Conservation (phyloP, 139 green algal species). For the Chlamydomonas sphaeroides region DNA sequence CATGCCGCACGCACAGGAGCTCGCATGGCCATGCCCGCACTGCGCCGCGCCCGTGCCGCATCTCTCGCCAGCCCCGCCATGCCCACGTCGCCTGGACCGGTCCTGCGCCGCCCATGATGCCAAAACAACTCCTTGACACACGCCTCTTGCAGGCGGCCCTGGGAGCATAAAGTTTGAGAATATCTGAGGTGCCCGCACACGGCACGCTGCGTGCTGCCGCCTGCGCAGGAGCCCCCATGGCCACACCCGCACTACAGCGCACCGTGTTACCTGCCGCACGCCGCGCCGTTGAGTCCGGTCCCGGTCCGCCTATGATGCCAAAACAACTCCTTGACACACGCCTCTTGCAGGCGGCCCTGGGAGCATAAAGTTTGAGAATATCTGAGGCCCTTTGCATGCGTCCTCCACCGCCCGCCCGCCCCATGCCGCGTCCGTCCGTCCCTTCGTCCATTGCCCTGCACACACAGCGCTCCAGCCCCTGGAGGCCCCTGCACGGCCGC, state of each 20-base stretch:
- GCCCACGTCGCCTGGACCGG: too few species aligned
- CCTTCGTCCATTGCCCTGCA: background rate
- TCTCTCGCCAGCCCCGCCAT: too few species aligned
- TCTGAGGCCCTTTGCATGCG: slow-evolving; percentile 61
- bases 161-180: slow-evolving; percentile 40
- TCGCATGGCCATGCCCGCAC: too few species aligned
- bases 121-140: background rate
- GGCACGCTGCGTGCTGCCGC: background rate
- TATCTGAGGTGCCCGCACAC: slow-evolving; percentile 13
- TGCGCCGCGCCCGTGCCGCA: too few species aligned
- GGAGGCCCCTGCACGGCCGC: too few species aligned
- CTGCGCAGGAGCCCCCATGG: too few species aligned
- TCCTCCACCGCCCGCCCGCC: too few species aligned
- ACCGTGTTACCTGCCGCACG: too few species aligned
- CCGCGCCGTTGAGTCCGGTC: too few species aligned
- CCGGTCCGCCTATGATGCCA: background rate
- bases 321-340: background rate
- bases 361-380: slow-evolving; percentile 68
- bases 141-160: background rate
- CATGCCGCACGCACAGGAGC: background rate
- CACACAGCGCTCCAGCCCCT: background rate
- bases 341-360: background rate
- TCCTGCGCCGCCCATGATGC: background rate
- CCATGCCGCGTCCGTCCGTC: too few species aligned
- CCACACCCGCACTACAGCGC: too few species aligned